A percentile compares a stretch with the other conserved stretches of the same genome.
Conservation (phyloP, 139 green algal species). For the Trebouxia sp. region DNA sequence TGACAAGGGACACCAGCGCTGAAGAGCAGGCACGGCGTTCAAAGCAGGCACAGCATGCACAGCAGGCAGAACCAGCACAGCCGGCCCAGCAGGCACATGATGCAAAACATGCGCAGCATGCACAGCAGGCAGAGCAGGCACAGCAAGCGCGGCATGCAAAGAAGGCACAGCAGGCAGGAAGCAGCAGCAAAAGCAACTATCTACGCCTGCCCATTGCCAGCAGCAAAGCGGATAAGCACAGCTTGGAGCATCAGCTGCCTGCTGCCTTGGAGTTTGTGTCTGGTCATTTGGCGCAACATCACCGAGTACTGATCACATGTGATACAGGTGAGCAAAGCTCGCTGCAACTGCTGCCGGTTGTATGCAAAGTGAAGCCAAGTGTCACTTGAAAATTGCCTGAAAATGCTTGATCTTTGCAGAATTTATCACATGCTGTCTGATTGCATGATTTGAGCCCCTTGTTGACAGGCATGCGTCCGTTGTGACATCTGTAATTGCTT, state of each 20-base stretch:
- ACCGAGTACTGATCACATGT: conserved; percentile 54
- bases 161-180: too few species aligned
- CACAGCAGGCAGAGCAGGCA: neutral
- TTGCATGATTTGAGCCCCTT: too few species aligned
- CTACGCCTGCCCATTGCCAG: conserved; percentile 16
- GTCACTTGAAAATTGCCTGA: neutral
- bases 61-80: too few species aligned
- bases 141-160: neutral
- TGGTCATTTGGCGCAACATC: conserved; percentile 37
- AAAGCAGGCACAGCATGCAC: neutral
- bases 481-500: too few species aligned
- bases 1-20: too few species aligned
- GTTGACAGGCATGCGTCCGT: too few species aligned
- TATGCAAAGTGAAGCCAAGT: neutral
- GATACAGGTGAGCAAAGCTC: conserved; percentile 40
- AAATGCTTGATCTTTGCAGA: neutral
- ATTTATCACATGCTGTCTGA: too few species aligned
- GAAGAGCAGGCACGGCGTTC: neutral
- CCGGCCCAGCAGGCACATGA: neutral
- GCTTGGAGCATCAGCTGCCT: conserved; percentile 40
- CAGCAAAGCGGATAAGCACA: conserved; percentile 41
- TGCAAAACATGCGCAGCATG: neutral
- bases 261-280: conserved; percentile 53
- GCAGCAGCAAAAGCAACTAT: conserved; percentile 3
- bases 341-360: neutral